phyloP scores from a whole-genome alignment of 2,329 filamentous ascomycete species.

The Sporothrix pseudoabietina region DNA sequence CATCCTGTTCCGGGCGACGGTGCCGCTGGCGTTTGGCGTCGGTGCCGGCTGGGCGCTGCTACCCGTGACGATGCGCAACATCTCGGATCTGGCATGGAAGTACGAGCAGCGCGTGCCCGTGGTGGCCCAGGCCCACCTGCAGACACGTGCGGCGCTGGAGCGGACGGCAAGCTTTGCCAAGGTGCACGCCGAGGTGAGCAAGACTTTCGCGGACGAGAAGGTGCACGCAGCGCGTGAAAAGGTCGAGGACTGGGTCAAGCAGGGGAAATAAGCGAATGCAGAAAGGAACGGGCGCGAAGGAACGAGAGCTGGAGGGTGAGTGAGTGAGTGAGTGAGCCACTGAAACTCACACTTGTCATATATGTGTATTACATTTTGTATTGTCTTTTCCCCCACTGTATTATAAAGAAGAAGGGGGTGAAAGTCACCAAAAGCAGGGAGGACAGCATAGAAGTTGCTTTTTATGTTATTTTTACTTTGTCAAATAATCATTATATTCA shows the following conservation, averaged over 20 bases:
- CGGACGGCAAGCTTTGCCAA: constrained; percentile 72
- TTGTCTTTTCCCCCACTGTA: constrained; percentile 29
- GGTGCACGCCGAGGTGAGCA: constrained; percentile 70
- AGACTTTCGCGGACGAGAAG: constrained; percentile 76
- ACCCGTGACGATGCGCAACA: constrained; percentile 87
- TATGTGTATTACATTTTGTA: constrained; percentile 24
- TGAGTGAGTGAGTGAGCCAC: neutral
- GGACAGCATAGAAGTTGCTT: constrained; percentile 23
- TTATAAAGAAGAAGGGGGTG: constrained; percentile 35
- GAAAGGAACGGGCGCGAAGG: neutral
- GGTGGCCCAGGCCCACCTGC: constrained; percentile 77
- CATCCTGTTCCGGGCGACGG: constrained; percentile 73
- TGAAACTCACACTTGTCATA: constrained; percentile 1
- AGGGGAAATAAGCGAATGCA: constrained; percentile 68
- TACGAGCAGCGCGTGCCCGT: constrained; percentile 90
- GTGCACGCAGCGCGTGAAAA: constrained; percentile 73
- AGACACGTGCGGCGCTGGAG: constrained; percentile 67
- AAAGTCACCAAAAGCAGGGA: constrained; percentile 4
- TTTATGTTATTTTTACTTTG: constrained; percentile 16
- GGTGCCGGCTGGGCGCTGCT: constrained; percentile 82
- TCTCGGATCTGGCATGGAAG: constrained; percentile 82
- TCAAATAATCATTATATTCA: constrained; percentile 24
- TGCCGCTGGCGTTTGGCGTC: constrained; percentile 78
- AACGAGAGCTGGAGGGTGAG: neutral
- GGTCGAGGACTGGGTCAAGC: constrained; percentile 87